Percentiles rank a stretch among this genome's conserved stretches.
Evolutionary conservation across 2,329 filamentous ascomycete species (phyloP).

Genomic region (Cladosporium sp.): DNA sequence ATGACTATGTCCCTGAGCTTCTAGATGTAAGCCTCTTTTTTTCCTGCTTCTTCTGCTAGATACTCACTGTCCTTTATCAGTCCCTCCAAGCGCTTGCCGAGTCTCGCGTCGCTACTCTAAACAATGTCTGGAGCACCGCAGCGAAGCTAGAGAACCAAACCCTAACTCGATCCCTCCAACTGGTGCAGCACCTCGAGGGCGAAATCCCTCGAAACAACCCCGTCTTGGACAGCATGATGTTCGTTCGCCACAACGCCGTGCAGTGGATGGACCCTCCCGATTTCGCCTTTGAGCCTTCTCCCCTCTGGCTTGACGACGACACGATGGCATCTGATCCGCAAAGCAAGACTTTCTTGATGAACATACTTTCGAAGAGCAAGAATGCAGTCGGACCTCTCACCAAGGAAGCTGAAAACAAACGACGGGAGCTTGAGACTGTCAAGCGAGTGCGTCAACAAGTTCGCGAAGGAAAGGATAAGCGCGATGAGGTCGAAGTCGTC

Average conservation of each 20-base stretch:
- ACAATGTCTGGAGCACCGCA: conserved; percentile 76
- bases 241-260: conserved; percentile 82
- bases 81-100: conserved; percentile 87
- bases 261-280: conserved; percentile 78
- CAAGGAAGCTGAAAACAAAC: conserved; percentile 77
- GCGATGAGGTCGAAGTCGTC: conserved; percentile 82
- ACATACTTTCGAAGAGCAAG: conserved; percentile 88
- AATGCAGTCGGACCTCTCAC: conserved; percentile 71
- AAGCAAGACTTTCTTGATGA: conserved; percentile 85
- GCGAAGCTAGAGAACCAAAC: conserved; percentile 74
- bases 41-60: not conserved
- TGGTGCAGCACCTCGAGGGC: conserved; percentile 64
- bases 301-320: conserved; percentile 93
- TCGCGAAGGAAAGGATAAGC: conserved; percentile 76
- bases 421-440: conserved; percentile 72
- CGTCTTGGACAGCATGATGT: conserved; percentile 94
- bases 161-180: conserved; percentile 64
- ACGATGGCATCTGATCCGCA: conserved; percentile 78
- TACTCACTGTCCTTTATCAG: conserved; percentile 24
- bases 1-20: conserved; percentile 91
- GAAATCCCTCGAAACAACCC: conserved; percentile 88
- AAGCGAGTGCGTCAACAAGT: conserved; percentile 69
- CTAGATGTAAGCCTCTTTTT: conserved; percentile 60
- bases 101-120: conserved; percentile 76
- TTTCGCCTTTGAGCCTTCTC: conserved; percentile 85